Conservation (phyloP, 768 basidiomycete species). For the Rhodotorula taiwanensis region DNA sequence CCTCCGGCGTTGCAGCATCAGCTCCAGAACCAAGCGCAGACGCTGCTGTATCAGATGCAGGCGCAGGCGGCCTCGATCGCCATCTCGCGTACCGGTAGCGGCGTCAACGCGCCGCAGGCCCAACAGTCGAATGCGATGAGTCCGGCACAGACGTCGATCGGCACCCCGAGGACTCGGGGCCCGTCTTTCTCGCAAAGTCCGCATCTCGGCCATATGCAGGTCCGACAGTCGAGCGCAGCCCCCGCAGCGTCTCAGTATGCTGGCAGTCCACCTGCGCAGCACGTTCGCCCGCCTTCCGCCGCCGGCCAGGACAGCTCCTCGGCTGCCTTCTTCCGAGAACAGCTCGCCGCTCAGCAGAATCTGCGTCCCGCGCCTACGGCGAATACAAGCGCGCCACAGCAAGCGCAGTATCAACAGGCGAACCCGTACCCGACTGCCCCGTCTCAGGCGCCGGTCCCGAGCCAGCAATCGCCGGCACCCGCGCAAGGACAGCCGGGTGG, state of each 20-base stretch:
- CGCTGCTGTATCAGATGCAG: slow-evolving; percentile 24
- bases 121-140: neutral
- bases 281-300: neutral
- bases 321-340: slow-evolving; percentile 27
- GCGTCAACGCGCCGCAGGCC: neutral
- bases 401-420: neutral
- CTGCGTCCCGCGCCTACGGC: slow-evolving; percentile 14
- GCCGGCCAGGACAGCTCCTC: slow-evolving; percentile 5
- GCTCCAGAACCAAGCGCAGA: slow-evolving; percentile 21
- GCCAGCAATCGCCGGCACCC: too few species aligned
- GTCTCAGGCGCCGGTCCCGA: too few species aligned
- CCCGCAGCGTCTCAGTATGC: slow-evolving; percentile 5
- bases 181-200: slow-evolving; percentile 17
- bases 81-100: neutral
- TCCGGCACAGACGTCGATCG: neutral
- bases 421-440: neutral
- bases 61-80: slow-evolving; percentile 5
- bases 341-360: slow-evolving; percentile 22
- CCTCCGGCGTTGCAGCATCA: slow-evolving; percentile 22
- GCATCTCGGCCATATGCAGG: slow-evolving; percentile 15
- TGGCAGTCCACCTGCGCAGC: slow-evolving; percentile 17
- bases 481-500: neutral
- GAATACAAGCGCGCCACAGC: neutral
- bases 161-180: neutral
- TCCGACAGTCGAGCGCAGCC: slow-evolving; percentile 6